A percentile compares a stretch with the other conserved stretches of the same genome.
phyloP scores from a whole-genome alignment of 192 early-diverging fungal species.

The Rhizophagus sp. region DNA sequence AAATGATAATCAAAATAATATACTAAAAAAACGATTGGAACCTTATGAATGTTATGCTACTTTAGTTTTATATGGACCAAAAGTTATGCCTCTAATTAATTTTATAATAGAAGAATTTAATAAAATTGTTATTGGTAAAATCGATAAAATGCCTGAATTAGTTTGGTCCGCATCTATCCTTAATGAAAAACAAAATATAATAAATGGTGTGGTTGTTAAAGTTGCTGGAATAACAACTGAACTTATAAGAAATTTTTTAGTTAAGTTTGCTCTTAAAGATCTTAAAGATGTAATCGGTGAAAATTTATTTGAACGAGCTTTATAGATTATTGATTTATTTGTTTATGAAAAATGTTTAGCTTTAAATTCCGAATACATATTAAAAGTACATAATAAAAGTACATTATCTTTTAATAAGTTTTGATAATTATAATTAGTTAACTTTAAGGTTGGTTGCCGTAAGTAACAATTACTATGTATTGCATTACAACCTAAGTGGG shows the following conservation, averaged over 20 bases:
- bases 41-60: conserved; percentile 63
- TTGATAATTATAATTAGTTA: too few relatives aligned
- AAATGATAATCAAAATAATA: conserved; percentile 38
- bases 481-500: too few relatives aligned
- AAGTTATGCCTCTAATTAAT: conserved; percentile 2
- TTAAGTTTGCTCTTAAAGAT: conserved; percentile 7
- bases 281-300: conserved; percentile 25
- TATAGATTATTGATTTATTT: neutral
- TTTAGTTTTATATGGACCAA: conserved; percentile 53
- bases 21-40: conserved; percentile 44
- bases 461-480: too few relatives aligned
- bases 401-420: too few relatives aligned
- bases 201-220: conserved; percentile 21
- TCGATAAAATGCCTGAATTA: conserved; percentile 10
- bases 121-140: conserved; percentile 24
- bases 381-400: too few relatives aligned
- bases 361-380: too few relatives aligned
- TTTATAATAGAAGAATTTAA: conserved; percentile 28
- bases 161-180: conserved; percentile 27
- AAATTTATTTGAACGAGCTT: conserved; percentile 25
- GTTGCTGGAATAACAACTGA: conserved; percentile 31
- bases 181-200: neutral
- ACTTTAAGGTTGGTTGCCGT: too few relatives aligned
- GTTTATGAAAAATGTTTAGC: too few relatives aligned
- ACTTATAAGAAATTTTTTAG: conserved; percentile 29